Evolutionary conservation across 192 early-diverging fungal genomes (phyloP), one percentile per base, ranked within the genome.

Genomic region (Linnemannia zychae): DNA sequence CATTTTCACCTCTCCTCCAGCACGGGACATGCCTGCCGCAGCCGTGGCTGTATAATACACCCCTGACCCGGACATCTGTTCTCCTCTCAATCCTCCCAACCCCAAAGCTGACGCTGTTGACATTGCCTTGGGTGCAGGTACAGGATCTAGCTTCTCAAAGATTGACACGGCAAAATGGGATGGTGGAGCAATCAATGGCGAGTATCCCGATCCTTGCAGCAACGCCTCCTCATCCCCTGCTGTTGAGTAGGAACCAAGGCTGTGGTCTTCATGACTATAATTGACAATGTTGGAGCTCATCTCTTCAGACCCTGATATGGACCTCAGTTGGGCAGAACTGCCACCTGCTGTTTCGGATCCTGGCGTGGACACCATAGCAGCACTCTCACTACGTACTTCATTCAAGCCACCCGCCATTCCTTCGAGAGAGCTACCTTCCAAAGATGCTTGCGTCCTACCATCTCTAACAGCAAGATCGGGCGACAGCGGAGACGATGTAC

Each of bases 141-240:
- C 69, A 36, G 71, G 65, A 1, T 82, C 71, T 34, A 82, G 71
- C 18, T 65, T 36, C 44, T 76, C 81, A 67, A 82, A 82, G n/a
- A 82, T 82, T 34, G 81, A 82, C 9, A 82, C 13, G 3, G 81
- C 81, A 72, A 82, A 82, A 18, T 82, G 75, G 1, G 81, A 82
- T 2, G 81, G 81, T 12, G 75, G 48, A 7, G 81, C 81, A 17
- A 82, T 77, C 75, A 82, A 22, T 6, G 81, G 72, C 63, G 71
- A 79, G 36, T 76, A 74, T 20, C n/a, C 40, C 6, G 57, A 31
- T 24, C 11, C 24, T 9, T 6, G 24, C 11, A 4, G 16, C 28
- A 18, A 18, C n/a, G n/a, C 24, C 17, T 31, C 22, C 4, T n/a
- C 17, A 31, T 24, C 9, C 18, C 53, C 12, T 2, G 20, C 16